Evolutionary conservation across 306 rosid genomes (phyloP), one percentile per base, ranked within the genome.

Genomic region (Neltuma alba): DNA sequence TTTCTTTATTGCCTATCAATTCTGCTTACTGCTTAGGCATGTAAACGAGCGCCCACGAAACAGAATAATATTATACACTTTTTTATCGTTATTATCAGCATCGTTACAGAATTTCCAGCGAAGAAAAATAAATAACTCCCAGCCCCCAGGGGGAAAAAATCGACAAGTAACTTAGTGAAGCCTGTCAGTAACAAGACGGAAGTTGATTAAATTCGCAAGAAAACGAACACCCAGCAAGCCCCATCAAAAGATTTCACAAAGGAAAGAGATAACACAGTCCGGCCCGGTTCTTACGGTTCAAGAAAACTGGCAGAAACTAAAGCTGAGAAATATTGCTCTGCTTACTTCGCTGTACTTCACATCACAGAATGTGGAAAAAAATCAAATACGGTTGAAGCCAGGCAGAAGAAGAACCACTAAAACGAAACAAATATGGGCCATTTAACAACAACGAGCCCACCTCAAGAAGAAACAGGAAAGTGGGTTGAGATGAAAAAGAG

Each of bases 21-120:
- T 63, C 41, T 77, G 82, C 64, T n/a, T n/a, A n/a, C n/a, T n/a
- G n/a, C n/a, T 23, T 21, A 48, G 71, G 81, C 84, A 85, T 34
- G 67, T 73, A 74, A 86, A 87, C 87, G 76, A 77, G 82, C 72
- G 38, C 52, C 72, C 69, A 27, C 9, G 48, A 8, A 61, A 84
- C 67, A 64, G 61, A 74, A 82, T 52, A 76, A 82, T 60, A 58
- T 44, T n/a, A 48, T 16, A 68, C n/a, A 40, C 62, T 68, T 72
- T 60, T n/a, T 34, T 25, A 76, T 28, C 52, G 37, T 55, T 60
- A 36, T 72, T 33, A 18, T 34, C 48, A 66, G 30, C 48, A 23
- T 23, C 66, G 41, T 52, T 48, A 55, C 31, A 33, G 30, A 65
- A 3, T 16, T 21, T 75, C 63, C 65, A 74, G 37, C 38, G 57